These are phyloP conservation scores for Irpex sp. DNA, from an alignment of 1,284 basidiomycete species.

Conservation along the genomic window DNA sequence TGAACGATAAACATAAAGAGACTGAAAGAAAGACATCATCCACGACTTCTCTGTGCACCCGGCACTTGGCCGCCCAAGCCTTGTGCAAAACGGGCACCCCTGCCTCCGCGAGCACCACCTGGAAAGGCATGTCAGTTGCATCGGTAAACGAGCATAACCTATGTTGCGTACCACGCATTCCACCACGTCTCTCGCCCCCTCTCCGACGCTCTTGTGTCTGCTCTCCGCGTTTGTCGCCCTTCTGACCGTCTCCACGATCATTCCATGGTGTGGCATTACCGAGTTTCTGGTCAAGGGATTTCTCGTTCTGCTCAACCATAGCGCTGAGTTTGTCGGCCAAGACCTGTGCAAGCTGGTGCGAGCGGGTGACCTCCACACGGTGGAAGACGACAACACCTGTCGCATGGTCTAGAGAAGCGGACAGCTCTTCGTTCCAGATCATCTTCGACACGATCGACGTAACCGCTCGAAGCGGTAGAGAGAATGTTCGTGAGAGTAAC, in stretches of 20 bases:
- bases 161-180: conserved; percentile 44
- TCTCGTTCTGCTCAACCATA: conserved; percentile 96
- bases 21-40: conserved; percentile 6
- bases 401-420: conserved; percentile 90
- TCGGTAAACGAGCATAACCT: neutral
- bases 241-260: conserved; percentile 66
- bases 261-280: conserved; percentile 66
- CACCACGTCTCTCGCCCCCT: conserved; percentile 58
- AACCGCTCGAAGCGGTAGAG: conserved; percentile 74
- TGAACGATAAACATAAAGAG: neutral
- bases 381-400: conserved; percentile 88
- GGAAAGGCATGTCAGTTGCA: neutral
- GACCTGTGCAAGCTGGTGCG: conserved; percentile 87
- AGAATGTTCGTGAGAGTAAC: conserved; percentile 87
- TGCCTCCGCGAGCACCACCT: conserved; percentile 61
- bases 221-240: conserved; percentile 76
- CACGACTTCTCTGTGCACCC: conserved; percentile 29
- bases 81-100: conserved; percentile 75
- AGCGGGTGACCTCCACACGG: conserved; percentile 81
- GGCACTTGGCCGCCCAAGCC: conserved; percentile 78
- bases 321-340: conserved; percentile 86
- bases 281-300: conserved; percentile 87
- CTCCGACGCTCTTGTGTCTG: conserved; percentile 72
- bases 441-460: conserved; percentile 96
- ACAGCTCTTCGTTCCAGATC: conserved; percentile 98